Evolutionary conservation across 2,329 filamentous ascomycete genomes (phyloP).

Genomic region (Talaromyces sp.): DNA sequence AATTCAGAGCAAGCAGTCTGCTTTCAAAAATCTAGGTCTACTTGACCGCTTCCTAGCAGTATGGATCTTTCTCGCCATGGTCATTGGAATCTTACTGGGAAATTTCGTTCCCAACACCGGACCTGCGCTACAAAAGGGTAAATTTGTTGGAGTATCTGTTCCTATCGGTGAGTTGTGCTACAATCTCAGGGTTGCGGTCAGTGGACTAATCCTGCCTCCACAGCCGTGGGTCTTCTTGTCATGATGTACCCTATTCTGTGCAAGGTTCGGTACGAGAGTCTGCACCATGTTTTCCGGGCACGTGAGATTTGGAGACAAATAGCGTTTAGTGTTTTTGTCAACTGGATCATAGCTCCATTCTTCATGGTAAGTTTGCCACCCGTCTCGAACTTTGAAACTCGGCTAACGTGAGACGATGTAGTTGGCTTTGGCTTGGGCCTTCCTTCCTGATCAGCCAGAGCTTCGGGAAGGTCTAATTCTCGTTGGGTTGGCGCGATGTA

Average conservation of each 20-base stretch:
- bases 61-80: constrained; percentile 78
- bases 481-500: constrained; percentile 79
- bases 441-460: constrained; percentile 49
- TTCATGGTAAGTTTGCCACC: constrained; percentile 60
- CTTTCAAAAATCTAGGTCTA: constrained; percentile 51
- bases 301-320: constrained; percentile 72
- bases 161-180: constrained; percentile 54
- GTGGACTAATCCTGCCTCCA: neutral
- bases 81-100: constrained; percentile 68
- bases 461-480: constrained; percentile 67
- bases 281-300: constrained; percentile 63
- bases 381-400: neutral
- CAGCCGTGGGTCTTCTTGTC: constrained; percentile 73
- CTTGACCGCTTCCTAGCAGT: constrained; percentile 63
- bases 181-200: neutral
- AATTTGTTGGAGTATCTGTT: constrained; percentile 67
- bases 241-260: constrained; percentile 96
- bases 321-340: constrained; percentile 69
- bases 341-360: constrained; percentile 79
- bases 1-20: constrained; percentile 20
- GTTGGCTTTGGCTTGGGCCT: constrained; percentile 50
- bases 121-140: constrained; percentile 62
- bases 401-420: constrained; percentile 29
- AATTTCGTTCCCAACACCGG: constrained; percentile 67
- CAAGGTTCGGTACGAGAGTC: constrained; percentile 73